Conservation (phyloP, 805 yeast species). For the Zygosaccharomyces kombuchaensis region DNA sequence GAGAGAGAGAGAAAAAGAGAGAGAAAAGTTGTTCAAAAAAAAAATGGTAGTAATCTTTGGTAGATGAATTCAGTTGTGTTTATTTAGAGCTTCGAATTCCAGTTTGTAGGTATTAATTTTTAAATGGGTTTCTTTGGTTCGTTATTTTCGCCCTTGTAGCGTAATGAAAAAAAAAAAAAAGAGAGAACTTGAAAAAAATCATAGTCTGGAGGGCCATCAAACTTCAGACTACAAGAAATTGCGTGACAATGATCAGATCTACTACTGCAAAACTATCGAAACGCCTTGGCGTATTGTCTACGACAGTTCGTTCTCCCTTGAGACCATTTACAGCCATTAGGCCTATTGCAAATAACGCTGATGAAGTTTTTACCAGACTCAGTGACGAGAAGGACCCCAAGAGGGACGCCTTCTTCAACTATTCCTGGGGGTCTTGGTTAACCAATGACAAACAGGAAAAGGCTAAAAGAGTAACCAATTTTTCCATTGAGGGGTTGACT, state of each 20-base stretch:
- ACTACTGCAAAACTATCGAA: conserved; percentile 3
- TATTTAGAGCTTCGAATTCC: not conserved
- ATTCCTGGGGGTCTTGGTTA: conserved; percentile 95
- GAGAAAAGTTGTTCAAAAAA: not conserved
- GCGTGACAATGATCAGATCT: conserved; percentile 11
- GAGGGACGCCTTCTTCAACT: conserved; percentile 71
- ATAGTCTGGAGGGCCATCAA: not conserved
- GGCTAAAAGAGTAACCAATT: conserved; percentile 69
- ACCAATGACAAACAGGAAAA: conserved; percentile 72
- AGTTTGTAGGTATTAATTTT: conserved; percentile 4
- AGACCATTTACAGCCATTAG: conserved; percentile 18
- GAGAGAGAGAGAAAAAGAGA: not conserved
- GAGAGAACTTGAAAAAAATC: not conserved
- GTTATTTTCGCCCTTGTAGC: not conserved
- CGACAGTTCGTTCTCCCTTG: conserved; percentile 1
- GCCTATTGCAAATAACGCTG: conserved; percentile 30
- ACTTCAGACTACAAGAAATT: not conserved
- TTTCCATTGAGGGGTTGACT: conserved; percentile 74
- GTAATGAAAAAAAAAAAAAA: not conserved
- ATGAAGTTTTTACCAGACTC: conserved; percentile 47
- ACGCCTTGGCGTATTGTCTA: conserved; percentile 1
- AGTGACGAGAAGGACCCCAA: conserved; percentile 62
- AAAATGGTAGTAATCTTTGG: not conserved
- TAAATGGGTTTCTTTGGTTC: not conserved
- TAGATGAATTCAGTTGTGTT: not conserved